Conservation (phyloP, 1,139 yeast species). For the Lodderomyces orthopsilosis region DNA sequence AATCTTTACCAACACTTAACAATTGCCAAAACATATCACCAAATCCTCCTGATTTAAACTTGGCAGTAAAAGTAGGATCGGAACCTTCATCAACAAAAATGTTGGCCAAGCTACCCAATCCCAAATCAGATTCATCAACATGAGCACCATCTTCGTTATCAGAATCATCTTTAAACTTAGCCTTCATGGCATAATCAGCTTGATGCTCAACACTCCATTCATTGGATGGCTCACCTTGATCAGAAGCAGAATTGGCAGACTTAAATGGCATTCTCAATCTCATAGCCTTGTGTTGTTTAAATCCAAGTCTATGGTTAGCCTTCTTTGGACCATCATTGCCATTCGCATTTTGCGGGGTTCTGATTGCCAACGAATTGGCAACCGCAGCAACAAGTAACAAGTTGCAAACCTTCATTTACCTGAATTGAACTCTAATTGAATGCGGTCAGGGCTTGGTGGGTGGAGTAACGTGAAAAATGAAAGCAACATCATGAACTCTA, state of each 20-base stretch:
- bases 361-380: conserved; percentile 6
- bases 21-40: conserved; percentile 14
- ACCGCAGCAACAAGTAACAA: conserved; percentile 5
- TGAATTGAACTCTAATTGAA: background rate
- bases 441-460: background rate
- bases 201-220: conserved; percentile 2
- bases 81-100: conserved; percentile 1
- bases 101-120: background rate
- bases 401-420: conserved; percentile 1
- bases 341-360: background rate
- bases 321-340: conserved; percentile 1
- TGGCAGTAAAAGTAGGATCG: conserved; percentile 6
- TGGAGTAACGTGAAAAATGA: background rate
- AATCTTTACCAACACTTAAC: conserved; percentile 12
- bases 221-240: background rate
- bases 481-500: background rate
- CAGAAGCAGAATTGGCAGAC: background rate
- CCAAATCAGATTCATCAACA: conserved; percentile 2
- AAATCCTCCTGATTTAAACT: conserved; percentile 11
- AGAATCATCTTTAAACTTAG: background rate
- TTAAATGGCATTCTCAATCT: conserved; percentile 2
- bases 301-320: background rate
- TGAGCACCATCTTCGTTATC: conserved; percentile 2
- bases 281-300: conserved; percentile 2
- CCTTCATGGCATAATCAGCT: conserved; percentile 1